These are phyloP conservation scores for Fragilariopsis cylindrus DNA, from an alignment of 108 stramenopile genomes.

Conservation along the genomic window DNA sequence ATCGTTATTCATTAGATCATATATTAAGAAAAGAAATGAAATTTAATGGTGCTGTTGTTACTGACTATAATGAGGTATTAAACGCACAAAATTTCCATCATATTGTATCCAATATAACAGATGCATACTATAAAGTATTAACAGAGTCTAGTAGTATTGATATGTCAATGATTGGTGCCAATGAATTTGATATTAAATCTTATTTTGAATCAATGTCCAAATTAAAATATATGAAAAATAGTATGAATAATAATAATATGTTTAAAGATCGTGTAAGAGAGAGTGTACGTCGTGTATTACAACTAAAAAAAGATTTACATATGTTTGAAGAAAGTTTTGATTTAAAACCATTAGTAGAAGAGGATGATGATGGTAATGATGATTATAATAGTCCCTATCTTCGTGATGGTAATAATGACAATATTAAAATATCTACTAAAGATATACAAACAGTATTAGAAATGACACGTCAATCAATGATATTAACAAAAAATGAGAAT, in stretches of 20 bases:
- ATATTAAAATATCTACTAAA: constrained; percentile 2
- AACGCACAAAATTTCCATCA: constrained; percentile 72
- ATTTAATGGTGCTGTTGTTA: constrained; percentile 76
- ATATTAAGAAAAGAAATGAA: constrained; percentile 62
- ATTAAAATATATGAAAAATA: neutral
- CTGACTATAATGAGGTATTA: constrained; percentile 82
- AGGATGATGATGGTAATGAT: constrained; percentile 11
- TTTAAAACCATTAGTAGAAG: neutral
- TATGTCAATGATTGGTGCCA: constrained; percentile 74
- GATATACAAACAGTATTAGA: constrained; percentile 51
- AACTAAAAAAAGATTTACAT: constrained; percentile 67
- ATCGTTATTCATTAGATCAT: constrained; percentile 41
- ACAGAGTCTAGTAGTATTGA: constrained; percentile 68
- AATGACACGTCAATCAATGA: constrained; percentile 62
- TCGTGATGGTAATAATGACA: constrained; percentile 21
- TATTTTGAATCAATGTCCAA: constrained; percentile 20
- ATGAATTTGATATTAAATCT: constrained; percentile 44
- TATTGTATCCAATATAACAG: constrained; percentile 24
- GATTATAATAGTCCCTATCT: constrained; percentile 29
- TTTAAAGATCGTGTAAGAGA: constrained; percentile 40
- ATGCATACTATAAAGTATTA: constrained; percentile 60
- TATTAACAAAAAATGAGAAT: constrained; percentile 65
- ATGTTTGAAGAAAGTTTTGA: constrained; percentile 66
- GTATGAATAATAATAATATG: constrained; percentile 12
- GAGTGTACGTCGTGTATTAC: constrained; percentile 56